A percentile compares a stretch with the other conserved stretches of the same genome.
Evolutionary conservation across 202 grass and related monocot species (phyloP).

Genomic region (Thinopyrum obtusiflorum): DNA sequence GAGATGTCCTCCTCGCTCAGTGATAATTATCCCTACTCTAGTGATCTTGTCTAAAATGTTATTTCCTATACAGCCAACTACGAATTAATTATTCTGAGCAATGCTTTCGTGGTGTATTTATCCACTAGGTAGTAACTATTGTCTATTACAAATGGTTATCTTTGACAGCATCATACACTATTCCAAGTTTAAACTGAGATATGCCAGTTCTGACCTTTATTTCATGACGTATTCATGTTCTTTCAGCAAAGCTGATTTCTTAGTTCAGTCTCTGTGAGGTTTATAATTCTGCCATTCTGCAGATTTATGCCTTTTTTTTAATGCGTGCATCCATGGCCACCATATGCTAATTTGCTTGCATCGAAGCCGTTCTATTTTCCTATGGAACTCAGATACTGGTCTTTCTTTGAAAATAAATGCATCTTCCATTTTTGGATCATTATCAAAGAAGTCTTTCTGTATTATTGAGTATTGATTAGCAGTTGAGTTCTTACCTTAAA

Average conservation of each 20-base stretch:
- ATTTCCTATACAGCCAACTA: not conserved
- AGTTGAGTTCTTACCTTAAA: not conserved
- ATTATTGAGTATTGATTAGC: not conserved
- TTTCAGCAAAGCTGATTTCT: not conserved
- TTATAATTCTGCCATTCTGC: not conserved
- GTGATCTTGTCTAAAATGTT: not conserved
- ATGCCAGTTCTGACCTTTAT: not conserved
- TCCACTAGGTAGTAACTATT: not conserved
- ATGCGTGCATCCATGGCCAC: not conserved
- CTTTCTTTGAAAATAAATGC: not conserved
- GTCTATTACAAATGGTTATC: not conserved
- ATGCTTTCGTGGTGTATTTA: not conserved
- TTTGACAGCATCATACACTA: not conserved
- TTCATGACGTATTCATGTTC: not conserved
- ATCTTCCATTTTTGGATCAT: not conserved
- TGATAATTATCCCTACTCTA: not conserved
- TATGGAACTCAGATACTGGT: not conserved
- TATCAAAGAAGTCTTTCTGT: not conserved
- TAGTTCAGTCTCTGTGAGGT: not conserved
- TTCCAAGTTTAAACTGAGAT: not conserved
- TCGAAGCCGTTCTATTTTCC: not conserved
- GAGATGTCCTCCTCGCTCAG: constrained; percentile 19
- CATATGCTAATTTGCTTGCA: constrained; percentile 11
- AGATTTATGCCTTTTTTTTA: not conserved
- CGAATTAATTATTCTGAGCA: not conserved